Evolutionary conservation across 2,329 filamentous ascomycete species (phyloP).

Genomic region (Cladosporium sp.): DNA sequence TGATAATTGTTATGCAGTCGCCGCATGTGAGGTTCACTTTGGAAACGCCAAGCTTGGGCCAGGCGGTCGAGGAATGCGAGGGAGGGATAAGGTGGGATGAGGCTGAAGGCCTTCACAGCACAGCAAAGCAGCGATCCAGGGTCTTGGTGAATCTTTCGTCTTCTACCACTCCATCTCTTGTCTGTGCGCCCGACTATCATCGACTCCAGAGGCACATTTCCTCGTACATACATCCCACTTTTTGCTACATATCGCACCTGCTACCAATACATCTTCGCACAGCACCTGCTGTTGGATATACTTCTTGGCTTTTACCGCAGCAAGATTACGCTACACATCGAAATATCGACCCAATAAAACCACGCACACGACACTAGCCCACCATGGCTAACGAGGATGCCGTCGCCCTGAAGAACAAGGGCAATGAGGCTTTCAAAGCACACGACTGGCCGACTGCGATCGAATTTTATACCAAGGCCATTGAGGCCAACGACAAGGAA

Average conservation of each 20-base stretch:
- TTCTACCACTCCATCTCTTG: background rate
- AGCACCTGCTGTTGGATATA: background rate
- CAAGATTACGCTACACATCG: background rate
- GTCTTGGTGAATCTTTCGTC: background rate
- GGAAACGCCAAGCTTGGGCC: background rate
- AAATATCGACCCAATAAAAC: background rate
- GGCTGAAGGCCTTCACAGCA: background rate
- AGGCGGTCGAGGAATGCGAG: too few relatives aligned
- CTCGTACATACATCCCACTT: background rate
- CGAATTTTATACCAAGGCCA: slow-evolving; percentile 81
- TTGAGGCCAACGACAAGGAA: slow-evolving; percentile 75
- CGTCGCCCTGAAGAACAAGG: slow-evolving; percentile 81
- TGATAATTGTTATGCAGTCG: background rate
- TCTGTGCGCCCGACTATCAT: background rate
- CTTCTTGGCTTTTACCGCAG: background rate
- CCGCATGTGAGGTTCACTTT: background rate
- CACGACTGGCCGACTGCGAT: slow-evolving; percentile 84
- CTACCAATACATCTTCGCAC: background rate
- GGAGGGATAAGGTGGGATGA: too few relatives aligned
- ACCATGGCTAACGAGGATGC: slow-evolving; percentile 52
- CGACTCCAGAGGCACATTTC: background rate
- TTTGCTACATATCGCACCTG: background rate
- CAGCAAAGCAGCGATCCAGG: background rate
- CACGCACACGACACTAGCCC: slow-evolving; percentile 15
- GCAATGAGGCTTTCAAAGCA: slow-evolving; percentile 85